Base-by-base conservation (phyloP, 2,329 filamentous ascomycete genomes). In the Sporothrix inflata region DNA sequence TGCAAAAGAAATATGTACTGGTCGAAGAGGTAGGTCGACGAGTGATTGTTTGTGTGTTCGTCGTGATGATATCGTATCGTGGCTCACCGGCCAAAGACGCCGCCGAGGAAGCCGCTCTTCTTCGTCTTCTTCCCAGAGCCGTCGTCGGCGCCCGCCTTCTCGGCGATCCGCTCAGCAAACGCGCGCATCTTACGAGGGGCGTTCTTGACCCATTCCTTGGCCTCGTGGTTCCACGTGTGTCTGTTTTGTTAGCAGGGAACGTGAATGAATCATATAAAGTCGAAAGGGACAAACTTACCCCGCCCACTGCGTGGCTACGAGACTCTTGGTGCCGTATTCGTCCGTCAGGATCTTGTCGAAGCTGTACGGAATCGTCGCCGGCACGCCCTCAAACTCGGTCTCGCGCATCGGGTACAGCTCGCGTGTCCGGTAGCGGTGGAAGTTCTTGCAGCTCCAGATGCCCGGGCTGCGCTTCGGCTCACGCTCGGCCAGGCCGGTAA, bases 391-490 rank as follows among this genome's bases (percentile, higher is more conserved):
- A 76, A 93, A 96, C 74, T 88, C 86, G 34, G 89, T 92, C 78
- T 89, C 85, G 19, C 92, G 87, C 85, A 96, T 84, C 3, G 93
- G 93, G 81, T 90, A 96, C 14, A 96, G 83, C 76, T 96, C 92
- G n/a, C 83, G 83, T 34, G 87, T 89, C 55, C 83, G 81, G 80
- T 96, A 96, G 61, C 85, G 83, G 81, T 97, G 93, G 77, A 87
- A 86, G 78, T 96, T 94, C 83, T 95, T 95, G 83, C 92, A 95
- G 77, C 88, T 89, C 88, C 91, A 92, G 40, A 92, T 80, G 7
- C 91, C 91, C 0, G 92, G 91, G 24, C 82, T 77, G 1, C 80
- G 80, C 19, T 83, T 82, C 0, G 87, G 85, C 42, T 93, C 85
- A 24, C 90, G 87, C 82, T 94, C 91, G 68, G 88, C 88, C 47